These are phyloP conservation scores for Tylopilus sp. DNA, from an alignment of 768 basidiomycete genomes.

Conservation along the genomic window DNA sequence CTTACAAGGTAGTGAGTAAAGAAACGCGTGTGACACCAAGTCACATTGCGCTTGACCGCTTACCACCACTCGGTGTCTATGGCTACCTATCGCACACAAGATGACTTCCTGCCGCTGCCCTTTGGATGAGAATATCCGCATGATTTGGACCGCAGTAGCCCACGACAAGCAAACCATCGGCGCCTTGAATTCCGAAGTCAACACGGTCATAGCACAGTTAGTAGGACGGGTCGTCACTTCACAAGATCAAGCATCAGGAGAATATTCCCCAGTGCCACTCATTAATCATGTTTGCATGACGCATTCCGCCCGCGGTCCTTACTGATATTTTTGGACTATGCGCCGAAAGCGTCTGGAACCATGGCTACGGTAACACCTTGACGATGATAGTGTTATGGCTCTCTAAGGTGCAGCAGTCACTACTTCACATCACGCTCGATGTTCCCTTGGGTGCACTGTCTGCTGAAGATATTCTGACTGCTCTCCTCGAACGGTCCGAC, in stretches of 20 bases:
- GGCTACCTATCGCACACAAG: constrained; percentile 10
- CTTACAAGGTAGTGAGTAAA: constrained; percentile 17
- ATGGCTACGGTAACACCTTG: constrained; percentile 40
- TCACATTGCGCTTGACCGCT: constrained; percentile 8
- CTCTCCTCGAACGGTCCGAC: constrained; percentile 37
- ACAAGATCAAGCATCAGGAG: constrained; percentile 40
- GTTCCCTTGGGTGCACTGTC: constrained; percentile 29
- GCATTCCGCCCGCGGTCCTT: constrained; percentile 53
- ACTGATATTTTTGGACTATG: constrained; percentile 52
- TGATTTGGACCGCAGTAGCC: constrained; percentile 22
- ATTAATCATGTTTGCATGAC: constrained; percentile 52
- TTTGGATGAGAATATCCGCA: constrained; percentile 18
- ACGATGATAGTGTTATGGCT: constrained; percentile 51
- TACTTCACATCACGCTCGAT: constrained; percentile 45
- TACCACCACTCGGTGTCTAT: constrained; percentile 3
- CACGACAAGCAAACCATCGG: constrained; percentile 41
- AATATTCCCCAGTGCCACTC: constrained; percentile 44
- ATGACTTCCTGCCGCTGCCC: constrained; percentile 19
- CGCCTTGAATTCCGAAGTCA: constrained; percentile 42
- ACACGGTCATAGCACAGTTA: constrained; percentile 37
- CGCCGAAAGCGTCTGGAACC: constrained; percentile 49
- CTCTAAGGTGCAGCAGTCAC: constrained; percentile 40
- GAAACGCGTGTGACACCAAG: constrained; percentile 11
- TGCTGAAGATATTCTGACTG: constrained; percentile 35
- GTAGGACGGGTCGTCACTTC: constrained; percentile 42